phyloP scores from a whole-genome alignment of 257 asterid species.

The Cruciata laevipes region DNA sequence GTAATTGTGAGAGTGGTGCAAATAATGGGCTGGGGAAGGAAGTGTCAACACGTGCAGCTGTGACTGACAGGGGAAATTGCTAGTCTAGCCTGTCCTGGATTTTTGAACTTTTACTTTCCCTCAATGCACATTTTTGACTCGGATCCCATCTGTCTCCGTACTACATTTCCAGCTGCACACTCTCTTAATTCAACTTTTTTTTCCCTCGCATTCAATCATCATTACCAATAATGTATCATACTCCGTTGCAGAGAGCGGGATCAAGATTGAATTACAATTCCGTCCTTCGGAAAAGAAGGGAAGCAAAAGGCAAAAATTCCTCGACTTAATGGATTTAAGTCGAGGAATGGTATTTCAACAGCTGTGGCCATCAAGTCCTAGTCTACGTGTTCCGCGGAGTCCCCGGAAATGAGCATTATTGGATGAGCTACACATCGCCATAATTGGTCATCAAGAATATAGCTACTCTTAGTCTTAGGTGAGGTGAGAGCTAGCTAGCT shows the following conservation, averaged over 20 bases:
- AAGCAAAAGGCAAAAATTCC: too few species aligned
- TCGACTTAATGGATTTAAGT: too few species aligned
- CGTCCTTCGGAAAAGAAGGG: too few species aligned
- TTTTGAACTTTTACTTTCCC: background rate
- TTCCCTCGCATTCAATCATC: background rate
- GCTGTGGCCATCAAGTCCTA: too few species aligned
- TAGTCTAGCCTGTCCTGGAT: slow-evolving; percentile 7
- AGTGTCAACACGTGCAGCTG: slow-evolving; percentile 15
- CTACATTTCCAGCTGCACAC: background rate
- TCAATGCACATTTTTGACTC: background rate
- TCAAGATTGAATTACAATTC: too few species aligned
- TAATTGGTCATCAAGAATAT: background rate
- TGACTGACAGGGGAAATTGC: slow-evolving; percentile 4
- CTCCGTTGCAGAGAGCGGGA: too few species aligned
- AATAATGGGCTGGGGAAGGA: background rate
- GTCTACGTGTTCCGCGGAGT: too few species aligned
- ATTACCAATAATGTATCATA: too few species aligned
- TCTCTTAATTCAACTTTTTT: background rate
- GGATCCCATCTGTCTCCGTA: background rate
- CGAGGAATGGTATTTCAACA: too few species aligned
- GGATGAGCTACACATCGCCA: background rate
- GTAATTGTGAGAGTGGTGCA: background rate
- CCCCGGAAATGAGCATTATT: too few species aligned
- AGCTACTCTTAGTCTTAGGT: background rate
- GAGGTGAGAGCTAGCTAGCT: too few species aligned